Base-by-base conservation (phyloP, 768 basidiomycete species). In the Rhizopogon salebrosus region DNA sequence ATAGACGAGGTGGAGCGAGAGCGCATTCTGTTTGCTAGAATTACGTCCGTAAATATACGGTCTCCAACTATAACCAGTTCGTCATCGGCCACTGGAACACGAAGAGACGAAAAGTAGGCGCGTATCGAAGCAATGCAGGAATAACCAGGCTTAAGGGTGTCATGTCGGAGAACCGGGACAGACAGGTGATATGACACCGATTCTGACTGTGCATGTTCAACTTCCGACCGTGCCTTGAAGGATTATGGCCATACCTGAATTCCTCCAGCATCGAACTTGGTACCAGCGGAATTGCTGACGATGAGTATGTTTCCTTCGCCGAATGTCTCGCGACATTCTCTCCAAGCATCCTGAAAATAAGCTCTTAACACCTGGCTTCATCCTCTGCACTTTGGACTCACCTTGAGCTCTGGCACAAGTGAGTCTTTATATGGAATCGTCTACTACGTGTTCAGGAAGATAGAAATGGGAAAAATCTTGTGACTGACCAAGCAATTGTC, bases 231-330 rank as follows among this genome's bases (percentile, higher is more conserved):
- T 36, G 40, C 22, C 36, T 14, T 16, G n/a, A 14, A 16, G 11
- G 51, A 39, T 20, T 54, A 36, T 22, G 38, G 45, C 74, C 79
- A 60, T 57, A 92, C 95, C 70, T 94, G 89, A 41, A 98, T 79
- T 13, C 83, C 83, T 18, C 85, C 88, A 0, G 85, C 74, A 57
- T 92, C 91, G 52, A 84, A 76, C 52, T 74, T 78, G 23, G 91
- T 89, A 1, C 95, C 95, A 0, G 92, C 92, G 18, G 95, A 94
- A 65, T 99, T 99, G 67, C 90, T 92, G 31, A 98, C 95, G 41
- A 98, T 82, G 55, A 99, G 72, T 5, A 99, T 80, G 54, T 92
- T 87, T 0, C 77, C 78, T 23, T 83, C 76, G 0, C 89, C 90
- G 60, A 98, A 98, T 0, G 80, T 76, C 39, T 77, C 67, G 40